Base-by-base conservation (phyloP, 2,329 filamentous ascomycete species). In the Cercospora sp. region DNA sequence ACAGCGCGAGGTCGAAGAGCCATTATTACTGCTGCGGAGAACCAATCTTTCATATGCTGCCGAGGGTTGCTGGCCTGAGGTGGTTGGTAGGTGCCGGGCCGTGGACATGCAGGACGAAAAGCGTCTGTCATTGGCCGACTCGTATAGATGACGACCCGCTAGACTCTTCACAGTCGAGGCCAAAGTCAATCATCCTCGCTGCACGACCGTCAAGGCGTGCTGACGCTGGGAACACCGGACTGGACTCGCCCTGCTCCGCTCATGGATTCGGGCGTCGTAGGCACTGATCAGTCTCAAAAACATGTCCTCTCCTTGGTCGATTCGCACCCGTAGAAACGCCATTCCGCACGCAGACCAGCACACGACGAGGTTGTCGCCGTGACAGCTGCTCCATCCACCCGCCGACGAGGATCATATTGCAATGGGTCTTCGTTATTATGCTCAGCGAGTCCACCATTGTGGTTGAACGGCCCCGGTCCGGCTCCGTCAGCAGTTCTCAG, bases 381-480 rank as follows among this genome's bases (percentile, higher is more conserved):
- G 51, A 57, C 62, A 42, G 62, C 30, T 13, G 28, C n/a, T 63
- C 40, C 61, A 55, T 36, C 10, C 61, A 31, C 30, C 42, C 30
- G 40, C 45, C 48, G 42, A 33, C 28, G n/a, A 48, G 40, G 36
- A 51, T n/a, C 55, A 23, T 42, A 63, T 31, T 63, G 61, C 42
- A 67, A 71, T 69, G 66, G 66, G 61, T 66, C 28, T 42, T 63
- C 61, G 68, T 58, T 48, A 70, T 58, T 48, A 70, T 70, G 68
- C 63, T 66, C 57, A 57, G 65, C 63, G 63, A 64, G 60, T 60
- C 65, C 64, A 60, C 63, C 45, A 63, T 64, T 36, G 69, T 69
- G 65, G 61, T 68, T 61, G 71, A 68, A 23, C 65, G 66, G 23
- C 68, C 67, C 33, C 68, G 68, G 28, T 67, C 66, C 55, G 61